phyloP scores from a whole-genome alignment of 2,329 filamentous ascomycete genomes.

The Teratosphaeria pseudoeucalypti region DNA sequence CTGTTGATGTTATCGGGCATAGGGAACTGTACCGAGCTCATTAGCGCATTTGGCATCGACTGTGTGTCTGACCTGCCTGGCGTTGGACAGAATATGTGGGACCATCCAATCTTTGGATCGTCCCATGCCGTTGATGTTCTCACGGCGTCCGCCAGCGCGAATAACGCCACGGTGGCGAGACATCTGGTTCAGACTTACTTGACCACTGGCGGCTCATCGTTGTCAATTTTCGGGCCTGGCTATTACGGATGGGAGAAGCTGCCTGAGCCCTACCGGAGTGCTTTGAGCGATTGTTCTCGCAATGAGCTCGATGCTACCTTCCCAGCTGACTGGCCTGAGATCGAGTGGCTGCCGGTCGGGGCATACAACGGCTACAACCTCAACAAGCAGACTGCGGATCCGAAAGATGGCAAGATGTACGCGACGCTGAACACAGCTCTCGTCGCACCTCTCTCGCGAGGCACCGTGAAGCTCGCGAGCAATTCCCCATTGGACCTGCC shows the following conservation, averaged over 20 bases:
- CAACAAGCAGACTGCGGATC: not conserved
- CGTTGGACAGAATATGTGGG: constrained; percentile 21
- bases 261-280: not conserved
- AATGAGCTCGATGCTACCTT: not conserved
- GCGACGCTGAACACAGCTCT: constrained; percentile 47
- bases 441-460: constrained; percentile 26
- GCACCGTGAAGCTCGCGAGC: constrained; percentile 1
- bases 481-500: not conserved
- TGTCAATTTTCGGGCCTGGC: constrained; percentile 1
- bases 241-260: constrained; percentile 3
- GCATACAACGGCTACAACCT: not conserved
- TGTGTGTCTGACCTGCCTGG: constrained; percentile 16
- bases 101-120: constrained; percentile 1
- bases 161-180: not conserved
- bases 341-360: not conserved
- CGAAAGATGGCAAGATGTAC: constrained; percentile 22
- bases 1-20: constrained; percentile 25
- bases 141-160: not conserved
- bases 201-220: not conserved
- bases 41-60: constrained; percentile 23
- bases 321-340: constrained; percentile 4
- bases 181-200: not conserved
- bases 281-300: not conserved
- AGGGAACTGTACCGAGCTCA: constrained; percentile 21
- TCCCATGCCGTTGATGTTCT: not conserved